Evolutionary conservation across 2,329 filamentous ascomycete genomes (phyloP).

Genomic region (Ophiocordyceps robertsii): DNA sequence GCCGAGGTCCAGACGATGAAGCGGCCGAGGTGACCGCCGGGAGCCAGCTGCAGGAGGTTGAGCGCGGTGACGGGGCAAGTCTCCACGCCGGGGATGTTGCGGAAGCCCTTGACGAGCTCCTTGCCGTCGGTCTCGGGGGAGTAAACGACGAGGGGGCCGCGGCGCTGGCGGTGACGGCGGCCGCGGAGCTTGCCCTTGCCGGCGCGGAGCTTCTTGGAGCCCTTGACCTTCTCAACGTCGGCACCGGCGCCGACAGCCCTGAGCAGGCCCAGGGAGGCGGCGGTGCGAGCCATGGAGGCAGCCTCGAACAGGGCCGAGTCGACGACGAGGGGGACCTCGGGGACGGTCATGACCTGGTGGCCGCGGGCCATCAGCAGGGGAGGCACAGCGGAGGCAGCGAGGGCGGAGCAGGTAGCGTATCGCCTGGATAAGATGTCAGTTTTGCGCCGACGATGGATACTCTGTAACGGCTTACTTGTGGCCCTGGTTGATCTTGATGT

Average conservation of each 20-base stretch:
- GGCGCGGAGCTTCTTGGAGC: slow-evolving; percentile 90
- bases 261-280: slow-evolving; percentile 73
- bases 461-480: slow-evolving; percentile 61
- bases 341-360: slow-evolving; percentile 82
- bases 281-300: slow-evolving; percentile 74
- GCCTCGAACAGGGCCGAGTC: slow-evolving; percentile 80
- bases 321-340: slow-evolving; percentile 94
- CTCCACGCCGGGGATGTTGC: slow-evolving; percentile 98
- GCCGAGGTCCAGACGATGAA: slow-evolving; percentile 99
- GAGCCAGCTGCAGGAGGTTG: slow-evolving; percentile 98
- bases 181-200: slow-evolving; percentile 98
- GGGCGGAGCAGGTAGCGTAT: slow-evolving; percentile 93
- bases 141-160: slow-evolving; percentile 96
- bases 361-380: slow-evolving; percentile 93
- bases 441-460: not conserved
- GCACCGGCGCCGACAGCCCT: slow-evolving; percentile 80
- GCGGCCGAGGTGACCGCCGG: slow-evolving; percentile 95
- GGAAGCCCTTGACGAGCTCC: slow-evolving; percentile 86
- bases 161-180: slow-evolving; percentile 93
- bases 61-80: slow-evolving; percentile 84
- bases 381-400: slow-evolving; percentile 90
- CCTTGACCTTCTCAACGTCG: slow-evolving; percentile 91
- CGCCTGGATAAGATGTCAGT: slow-evolving; percentile 54
- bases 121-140: slow-evolving; percentile 91
- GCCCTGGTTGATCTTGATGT: slow-evolving; percentile 98